Evolutionary conservation across 139 green algal species (phyloP), one percentile per base, ranked within the genome.

Genomic region (Picochlorum sp.): DNA sequence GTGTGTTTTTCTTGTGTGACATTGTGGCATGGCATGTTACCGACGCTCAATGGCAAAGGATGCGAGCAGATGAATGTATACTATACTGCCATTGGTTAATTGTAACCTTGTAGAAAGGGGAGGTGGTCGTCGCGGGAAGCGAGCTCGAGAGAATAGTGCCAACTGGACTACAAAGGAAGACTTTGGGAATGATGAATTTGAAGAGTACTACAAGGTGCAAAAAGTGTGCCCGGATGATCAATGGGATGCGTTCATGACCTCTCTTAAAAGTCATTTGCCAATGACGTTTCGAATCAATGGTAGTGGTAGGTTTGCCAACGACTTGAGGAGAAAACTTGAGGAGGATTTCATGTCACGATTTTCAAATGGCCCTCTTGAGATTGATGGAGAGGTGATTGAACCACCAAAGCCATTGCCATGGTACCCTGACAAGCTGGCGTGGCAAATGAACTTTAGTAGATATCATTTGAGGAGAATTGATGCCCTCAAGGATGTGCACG

Each of bases 261-360:
- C 61, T 10, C 76, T 98, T 30, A 70, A 78, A 30, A 81, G 47
- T 26, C 85, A 79, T 34, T 79, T 99, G 68, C 94, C 94, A 15
- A 86, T 88, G 28, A 96, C 89, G 3, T 98, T 99, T 76, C 83
- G 94, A 61, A 98, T 99, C 75, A 99, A 99, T 71, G 94, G 92
- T 66, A 81, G 62, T 32, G 89, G 88, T 32, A 74, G 79, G 30
- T 94, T 90, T 79, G 90, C 90, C 0, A 72, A 83, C 32, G 70
- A 81, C 41, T 75, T 97, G 63, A 65, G 78, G 11, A 71, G 85
- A 50, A 85, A 82, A 67, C 68, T 96, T 62, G 64, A 90, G 66
- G 60, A 30, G 1, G 81, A 92, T 74, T 92, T 94, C 61, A 80
- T 92, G 21, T 61, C 65, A 2, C 38, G 82, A 21, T 85, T 94